Percentiles rank a stretch among this genome's conserved stretches.
These are phyloP conservation scores for Camillea tinctor DNA, from an alignment of 2,329 filamentous ascomycete genomes.

Conservation along the genomic window DNA sequence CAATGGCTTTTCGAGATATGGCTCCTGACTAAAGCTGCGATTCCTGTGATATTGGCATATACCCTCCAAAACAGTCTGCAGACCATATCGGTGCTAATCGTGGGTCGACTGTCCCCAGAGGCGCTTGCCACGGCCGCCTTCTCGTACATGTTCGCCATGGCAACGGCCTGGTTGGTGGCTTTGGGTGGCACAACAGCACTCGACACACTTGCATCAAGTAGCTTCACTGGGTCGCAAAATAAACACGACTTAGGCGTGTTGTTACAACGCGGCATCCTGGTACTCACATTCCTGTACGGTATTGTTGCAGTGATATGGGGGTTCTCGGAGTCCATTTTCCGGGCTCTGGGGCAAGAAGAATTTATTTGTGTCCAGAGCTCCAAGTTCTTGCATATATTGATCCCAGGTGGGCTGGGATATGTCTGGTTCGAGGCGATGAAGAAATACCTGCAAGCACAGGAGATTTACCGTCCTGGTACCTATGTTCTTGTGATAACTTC, in stretches of 20 bases:
- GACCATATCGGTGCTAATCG: constrained; percentile 77
- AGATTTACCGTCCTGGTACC: constrained; percentile 76
- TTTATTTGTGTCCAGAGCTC: constrained; percentile 73
- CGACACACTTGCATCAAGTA: constrained; percentile 79
- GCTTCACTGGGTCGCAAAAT: constrained; percentile 77
- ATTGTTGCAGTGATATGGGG: constrained; percentile 73
- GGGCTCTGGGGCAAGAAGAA: constrained; percentile 72
- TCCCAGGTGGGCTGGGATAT: constrained; percentile 81
- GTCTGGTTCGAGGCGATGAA: constrained; percentile 87
- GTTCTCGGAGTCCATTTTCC: constrained; percentile 72
- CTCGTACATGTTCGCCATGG: constrained; percentile 92
- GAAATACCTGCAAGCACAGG: constrained; percentile 83
- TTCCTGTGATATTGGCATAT: constrained; percentile 82
- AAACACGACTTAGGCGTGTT: constrained; percentile 77
- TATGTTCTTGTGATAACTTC: constrained; percentile 82
- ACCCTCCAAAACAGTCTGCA: constrained; percentile 83
- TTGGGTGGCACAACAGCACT: constrained; percentile 83
- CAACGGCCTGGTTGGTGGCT: constrained; percentile 82
- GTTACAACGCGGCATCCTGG: constrained; percentile 72
- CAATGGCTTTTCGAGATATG: constrained; percentile 59
- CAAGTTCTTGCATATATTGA: constrained; percentile 68
- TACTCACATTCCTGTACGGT: constrained; percentile 70
- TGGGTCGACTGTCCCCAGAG: constrained; percentile 75
- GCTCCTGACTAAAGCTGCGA: constrained; percentile 65
- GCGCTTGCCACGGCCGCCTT: constrained; percentile 80